Evolutionary conservation across 148 eudicot genomes (phyloP), one percentile per base, ranked within the genome.

Genomic region (Rhododendron griersonianum): DNA sequence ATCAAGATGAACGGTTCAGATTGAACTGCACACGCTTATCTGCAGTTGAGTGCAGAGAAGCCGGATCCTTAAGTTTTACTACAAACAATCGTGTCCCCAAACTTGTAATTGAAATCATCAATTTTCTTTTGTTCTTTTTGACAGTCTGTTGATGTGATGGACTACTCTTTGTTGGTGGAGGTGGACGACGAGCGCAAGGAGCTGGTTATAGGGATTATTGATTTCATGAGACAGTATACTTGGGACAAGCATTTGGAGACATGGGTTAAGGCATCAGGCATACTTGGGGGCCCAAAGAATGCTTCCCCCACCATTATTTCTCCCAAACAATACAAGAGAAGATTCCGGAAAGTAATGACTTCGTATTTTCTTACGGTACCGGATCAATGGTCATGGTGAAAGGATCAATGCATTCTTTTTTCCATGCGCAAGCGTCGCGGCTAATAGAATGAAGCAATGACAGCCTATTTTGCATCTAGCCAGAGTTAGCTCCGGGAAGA

Each of bases 171-270:
- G 90, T 87, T 97, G 82, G 99, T 97, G 65, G 98, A 98, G 35
- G 98, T 97, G 87, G 99, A 97, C 39, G 95, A 95, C 79, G 98
- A 94, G 87, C 85, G 91, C 74, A 91, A 93, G 81, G 99, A 95
- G 91, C 94, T 97, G 37, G 98, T 97, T 11, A 80, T 97, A 1
- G 99, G 99, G 59, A 95, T 95, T 84, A 97, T 97, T 16, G 99
- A 97, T 87, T 97, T 87, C 90, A 93, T 94, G 98, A 89, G 99
- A 85, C 98, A 97, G 76, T 96, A 95, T 63, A 96, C 99, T 7
- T 96, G 99, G 99, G 99, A 97, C 88, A 95, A 97, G 92, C 99
- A 97, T 88, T 91, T 97, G 21, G 99, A 97, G 95, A 97, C 99
- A 18, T 97, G 99, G 99, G 99, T 95, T 8, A 97, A 97, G 91